Evolutionary conservation across 176 grass and related monocot species (phyloP), one percentile per base, ranked within the genome.

Genomic region (Tillandsia leiboldiana): DNA sequence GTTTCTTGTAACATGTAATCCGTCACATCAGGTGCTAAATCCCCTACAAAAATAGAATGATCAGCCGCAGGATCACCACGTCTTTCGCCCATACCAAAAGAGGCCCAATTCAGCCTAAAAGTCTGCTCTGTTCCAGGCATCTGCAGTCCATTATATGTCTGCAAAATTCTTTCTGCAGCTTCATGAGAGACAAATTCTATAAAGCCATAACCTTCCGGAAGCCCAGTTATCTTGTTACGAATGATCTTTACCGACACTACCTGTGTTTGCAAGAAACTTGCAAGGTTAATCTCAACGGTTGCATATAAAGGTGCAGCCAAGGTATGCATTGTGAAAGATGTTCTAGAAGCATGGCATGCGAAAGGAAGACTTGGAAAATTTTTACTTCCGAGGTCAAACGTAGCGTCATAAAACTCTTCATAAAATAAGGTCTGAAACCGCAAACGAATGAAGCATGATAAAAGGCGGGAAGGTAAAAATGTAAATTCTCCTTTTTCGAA

Each of bases 1-100:
- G 94, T 99, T 72, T 99, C 89, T 82, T 92, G 94, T 82, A 99
- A 70, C 63, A 99, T 79, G 72, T 92, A 99, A 90, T 99, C 94
- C 53, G 89, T 99, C 53, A 99, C 94, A 88, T 99, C 94, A 77
- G 94, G 89, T 70, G 94, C 94, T 73, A 99, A 72, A 72, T 99
- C 94, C n/a, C 94, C 89, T 13, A 99, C 87, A 57, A 97, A 99
- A 72, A 99, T 99, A 0, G 89, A 97, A 81, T 97, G 86, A 65
- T 97, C 94, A 52, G 84, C 72, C 51, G 87, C 76, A 51, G 84
- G 75, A 73, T 92, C 89, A 61, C 78, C 67, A 53, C 94, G 87
- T 78, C 81, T 97, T 76, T 97, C 94, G 27, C 94, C 87, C 81
- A 86, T 84, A 53, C 94, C 86, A 79, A 97, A 97, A 68, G 94